Evolutionary conservation across 1,139 yeast genomes (phyloP), one percentile per base, ranked within the genome.

Genomic region (Saccharomyces hybrid): DNA sequence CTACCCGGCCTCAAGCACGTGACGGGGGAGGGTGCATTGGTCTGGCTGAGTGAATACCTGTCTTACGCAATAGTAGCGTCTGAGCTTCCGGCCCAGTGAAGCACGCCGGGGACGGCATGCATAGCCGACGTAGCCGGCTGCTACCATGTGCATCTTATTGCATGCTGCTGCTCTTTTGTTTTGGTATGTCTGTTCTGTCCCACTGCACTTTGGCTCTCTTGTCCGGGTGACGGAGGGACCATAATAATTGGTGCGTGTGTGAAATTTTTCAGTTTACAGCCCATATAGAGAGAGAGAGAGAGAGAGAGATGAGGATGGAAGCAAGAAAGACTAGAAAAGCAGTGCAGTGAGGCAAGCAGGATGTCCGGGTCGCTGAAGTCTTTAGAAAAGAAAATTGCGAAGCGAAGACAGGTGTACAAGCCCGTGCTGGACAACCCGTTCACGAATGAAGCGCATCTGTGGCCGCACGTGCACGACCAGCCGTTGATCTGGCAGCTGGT

Each of bases 391-490:
- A 58, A 56, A 31, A 52, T 62, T 13, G 63, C 63, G 7, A 58
- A 59, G 54, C 58, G 61, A 28, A 65, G 60, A 51, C 70, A 68
- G 56, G 65, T 65, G 5, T 68, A 67, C 53, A 63, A 61, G 56
- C 67, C 71, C 2, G 57, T 68, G 5, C 56, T 68, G 27, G 65
- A 65, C 9, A 63, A 63, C 46, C 70, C 71, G 9, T 67, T 59
- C 56, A 62, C 65, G 3, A 62, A 63, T 46, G 70, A 67, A 48
- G 57, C 58, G 1, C 57, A 58, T 29, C 46, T 56, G 47, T 68
- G 69, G 67, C 71, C 71, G 9, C 64, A 53, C 41, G 69, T 68
- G 2, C 48, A 52, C 3, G 67, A 67, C 38, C 70, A 62, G 50
- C 57, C 55, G 11, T 48, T 65, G 9, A 62, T 66, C 9, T 55